phyloP scores from a whole-genome alignment of 2,329 filamentous ascomycete genomes.

The Talaromyces sp. region DNA sequence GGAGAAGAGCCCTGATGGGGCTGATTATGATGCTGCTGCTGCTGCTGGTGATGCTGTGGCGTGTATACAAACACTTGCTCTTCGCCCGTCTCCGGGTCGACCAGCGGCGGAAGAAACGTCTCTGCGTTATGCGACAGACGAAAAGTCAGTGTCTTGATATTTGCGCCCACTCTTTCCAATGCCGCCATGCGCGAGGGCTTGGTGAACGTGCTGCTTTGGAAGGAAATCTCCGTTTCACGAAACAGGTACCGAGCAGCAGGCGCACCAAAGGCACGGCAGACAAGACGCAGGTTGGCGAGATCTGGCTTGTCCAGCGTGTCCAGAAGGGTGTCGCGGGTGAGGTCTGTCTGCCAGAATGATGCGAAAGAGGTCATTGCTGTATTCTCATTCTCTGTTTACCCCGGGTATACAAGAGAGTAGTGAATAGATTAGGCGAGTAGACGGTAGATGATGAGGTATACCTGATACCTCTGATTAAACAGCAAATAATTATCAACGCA shows the following conservation, averaged over 20 bases:
- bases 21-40: conserved; percentile 14
- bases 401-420: background rate
- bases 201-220: conserved; percentile 65
- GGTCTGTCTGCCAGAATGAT: conserved; percentile 33
- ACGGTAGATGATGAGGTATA: conserved; percentile 1
- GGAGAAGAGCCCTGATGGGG: conserved; percentile 24
- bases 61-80: conserved; percentile 79
- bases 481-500: background rate
- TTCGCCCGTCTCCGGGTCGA: conserved; percentile 69
- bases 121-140: conserved; percentile 68
- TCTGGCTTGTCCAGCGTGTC: conserved; percentile 27
- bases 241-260: conserved; percentile 36
- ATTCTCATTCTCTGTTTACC: background rate
- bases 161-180: conserved; percentile 69
- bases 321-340: conserved; percentile 28
- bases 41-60: conserved; percentile 49
- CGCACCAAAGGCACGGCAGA: conserved; percentile 29
- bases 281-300: conserved; percentile 29
- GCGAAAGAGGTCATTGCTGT: conserved; percentile 18
- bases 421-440: background rate
- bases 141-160: conserved; percentile 75
- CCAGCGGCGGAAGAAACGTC: conserved; percentile 77
- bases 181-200: conserved; percentile 67
- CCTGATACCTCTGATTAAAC: background rate
- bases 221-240: conserved; percentile 40